phyloP scores from a whole-genome alignment of 371 early-diverging fungal species.

The Catenaria anguillulae region DNA sequence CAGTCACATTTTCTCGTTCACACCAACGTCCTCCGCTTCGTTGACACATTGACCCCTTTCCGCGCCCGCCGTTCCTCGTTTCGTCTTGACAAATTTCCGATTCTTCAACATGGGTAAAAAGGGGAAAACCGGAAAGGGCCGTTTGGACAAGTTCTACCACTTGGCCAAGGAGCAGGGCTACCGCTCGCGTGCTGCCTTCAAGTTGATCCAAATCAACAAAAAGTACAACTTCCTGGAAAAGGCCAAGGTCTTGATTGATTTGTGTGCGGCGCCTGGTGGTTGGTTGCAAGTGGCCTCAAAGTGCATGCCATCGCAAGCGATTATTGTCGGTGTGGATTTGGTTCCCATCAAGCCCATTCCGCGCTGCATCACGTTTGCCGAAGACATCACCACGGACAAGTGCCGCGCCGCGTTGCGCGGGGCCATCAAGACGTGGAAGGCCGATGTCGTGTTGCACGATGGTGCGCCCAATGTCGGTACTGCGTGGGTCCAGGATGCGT shows the following conservation, averaged over 20 bases:
- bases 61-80: too few relatives aligned
- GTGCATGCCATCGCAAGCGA: constrained; percentile 85
- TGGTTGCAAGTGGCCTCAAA: constrained; percentile 97
- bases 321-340: constrained; percentile 94
- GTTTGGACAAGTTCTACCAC: constrained; percentile 99
- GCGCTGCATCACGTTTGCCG: constrained; percentile 85
- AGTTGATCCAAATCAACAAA: constrained; percentile 98
- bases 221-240: constrained; percentile 93
- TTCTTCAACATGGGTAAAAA: constrained; percentile 36
- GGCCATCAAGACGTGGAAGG: constrained; percentile 95
- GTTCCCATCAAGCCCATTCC: constrained; percentile 96
- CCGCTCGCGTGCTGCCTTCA: constrained; percentile 99
- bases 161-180: constrained; percentile 99
- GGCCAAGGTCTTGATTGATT: constrained; percentile 85
- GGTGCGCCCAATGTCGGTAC: constrained; percentile 99
- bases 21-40: too few relatives aligned
- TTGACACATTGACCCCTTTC: too few relatives aligned
- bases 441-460: constrained; percentile 98
- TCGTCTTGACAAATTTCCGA: too few relatives aligned
- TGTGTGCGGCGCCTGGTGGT: constrained; percentile 99
- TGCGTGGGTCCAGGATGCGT: constrained; percentile 97
- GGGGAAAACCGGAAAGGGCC: constrained; percentile 67
- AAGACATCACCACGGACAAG: constrained; percentile 95
- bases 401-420: constrained; percentile 72
- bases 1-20: too few relatives aligned